Evolutionary conservation across 2,329 filamentous ascomycete genomes (phyloP), one percentile per base, ranked within the genome.

Genomic region (Phymatotrichopsis omnivora): DNA sequence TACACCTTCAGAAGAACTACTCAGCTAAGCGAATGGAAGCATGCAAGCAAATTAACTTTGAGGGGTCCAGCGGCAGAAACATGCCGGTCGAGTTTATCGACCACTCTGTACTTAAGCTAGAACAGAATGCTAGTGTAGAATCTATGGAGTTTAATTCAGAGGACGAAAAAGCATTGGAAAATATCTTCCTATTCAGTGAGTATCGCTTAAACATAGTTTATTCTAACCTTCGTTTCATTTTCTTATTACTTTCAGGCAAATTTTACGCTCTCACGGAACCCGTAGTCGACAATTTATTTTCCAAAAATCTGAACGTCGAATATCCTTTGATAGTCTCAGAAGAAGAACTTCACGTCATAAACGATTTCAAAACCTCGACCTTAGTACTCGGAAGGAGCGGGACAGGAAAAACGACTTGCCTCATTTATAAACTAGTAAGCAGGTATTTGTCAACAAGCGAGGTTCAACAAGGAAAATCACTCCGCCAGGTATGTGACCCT

Each of bases 401-500:
- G 14, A 63, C 61, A 0, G 61, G 61, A 3, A 63, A 63, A 37
- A 63, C 61, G 1, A 61, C 60, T 1, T 63, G 61, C 30, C 46
- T 63, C 1, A 31, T 62, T 7, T 62, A 58, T 30, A 62, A 63
- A 30, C 42, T 63, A 12, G 23, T 61, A 5, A 51, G 54, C 7
- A 61, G 56, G 39, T 59, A 60, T 25, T 33, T 55, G 20, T 49
- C 54, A 8, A 49, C 53, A 5, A 46, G 53, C 11, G 37, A 38
- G 2, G 22, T 32, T 7, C 25, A 45, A 1, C 23, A 24, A 8
- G 44, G 52, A 19, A 40, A 22, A 11, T 45, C 40, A 7, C 31
- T 49, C 14, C 49, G 51, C n/a, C 51, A 53, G 33, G 46, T 52
- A 17, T 39, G 41, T 33, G 27, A 7, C 16, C 11, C 5, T 12